Base-by-base conservation (phyloP, 306 rosid species). In the Nissolia schottii region DNA sequence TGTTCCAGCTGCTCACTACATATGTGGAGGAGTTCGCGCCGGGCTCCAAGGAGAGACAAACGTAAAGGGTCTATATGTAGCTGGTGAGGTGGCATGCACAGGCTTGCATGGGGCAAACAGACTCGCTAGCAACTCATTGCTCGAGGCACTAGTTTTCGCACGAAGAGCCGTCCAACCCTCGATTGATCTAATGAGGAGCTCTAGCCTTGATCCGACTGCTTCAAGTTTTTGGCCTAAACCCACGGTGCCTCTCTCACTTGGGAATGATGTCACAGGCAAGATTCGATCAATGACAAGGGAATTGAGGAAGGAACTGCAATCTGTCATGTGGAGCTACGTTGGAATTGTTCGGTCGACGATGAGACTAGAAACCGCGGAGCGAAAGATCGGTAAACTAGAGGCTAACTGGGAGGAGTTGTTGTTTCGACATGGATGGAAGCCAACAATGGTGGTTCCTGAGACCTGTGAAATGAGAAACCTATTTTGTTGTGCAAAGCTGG, bases 41-140 rank as follows among this genome's bases (percentile, higher is more conserved):
- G 94, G 97, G 57, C 98, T 94, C 53, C 85, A 86, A 25, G 98
- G 96, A 34, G 96, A 94, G 85, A 94, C 98, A 5, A 89, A 91
- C 25, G 95, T 94, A 7, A 67, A 14, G 40, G 97, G 97, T 50
- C 80, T 94, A 49, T 91, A 80, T 45, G 96, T 94, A 34, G 97
- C 98, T 5, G 98, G 98, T 29, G 97, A 94, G 87, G 97, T 91
- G 35, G 98, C 98, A 29, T 94, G 97, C 85, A 91, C 98, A 4
- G 98, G 98, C 68, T 76, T 94, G 85, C 97, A 94, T 40, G 98
- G 98, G 49, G 98, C 98, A 31, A 94, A 94, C 74, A 87, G 97
- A 16, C 92, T 94, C 57, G 98, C 98, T 68, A 91, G 97, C 82
- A 94, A 94, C 84, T 94, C 98, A 48, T 81, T 94, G 84, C 97